Evolutionary conservation across 441 rosid species (phyloP).

Genomic region (Rhodomyrtus psidioides): DNA sequence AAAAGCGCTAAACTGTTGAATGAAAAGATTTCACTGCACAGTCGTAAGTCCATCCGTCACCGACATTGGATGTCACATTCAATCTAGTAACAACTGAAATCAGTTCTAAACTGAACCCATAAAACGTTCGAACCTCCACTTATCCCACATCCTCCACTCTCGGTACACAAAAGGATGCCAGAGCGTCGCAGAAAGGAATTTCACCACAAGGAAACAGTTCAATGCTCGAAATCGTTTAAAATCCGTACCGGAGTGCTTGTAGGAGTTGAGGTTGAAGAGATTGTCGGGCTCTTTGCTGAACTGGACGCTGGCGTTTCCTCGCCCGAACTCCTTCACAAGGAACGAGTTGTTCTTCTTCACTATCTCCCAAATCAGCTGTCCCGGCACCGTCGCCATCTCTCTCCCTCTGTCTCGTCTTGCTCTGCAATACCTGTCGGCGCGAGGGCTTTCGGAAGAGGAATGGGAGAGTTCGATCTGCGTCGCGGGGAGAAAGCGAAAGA

Average conservation of each 20-base stretch:
- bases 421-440: neutral
- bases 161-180: neutral
- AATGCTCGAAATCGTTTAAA: neutral
- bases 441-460: neutral
- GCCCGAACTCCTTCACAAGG: slow-evolving; percentile 13
- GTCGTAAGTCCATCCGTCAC: neutral
- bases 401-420: neutral
- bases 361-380: slow-evolving; percentile 17
- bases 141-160: neutral
- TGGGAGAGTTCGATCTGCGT: neutral
- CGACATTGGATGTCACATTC: neutral
- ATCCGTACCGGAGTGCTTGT: slow-evolving; percentile 17
- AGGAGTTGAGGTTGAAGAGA: slow-evolving; percentile 17
- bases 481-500: neutral
- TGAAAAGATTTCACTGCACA: neutral
- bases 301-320: slow-evolving; percentile 7
- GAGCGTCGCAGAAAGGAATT: neutral
- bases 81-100: neutral
- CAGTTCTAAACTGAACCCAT: neutral
- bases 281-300: slow-evolving; percentile 17
- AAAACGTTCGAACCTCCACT: neutral
- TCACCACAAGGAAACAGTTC: neutral
- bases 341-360: slow-evolving; percentile 18
- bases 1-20: neutral
- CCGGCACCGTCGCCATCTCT: slow-evolving; percentile 15